Percentiles rank a stretch among this genome's conserved stretches.
Evolutionary conservation across 2,329 filamentous ascomycete genomes (phyloP).

Genomic region (Pseudophaeomoniella oleicola): DNA sequence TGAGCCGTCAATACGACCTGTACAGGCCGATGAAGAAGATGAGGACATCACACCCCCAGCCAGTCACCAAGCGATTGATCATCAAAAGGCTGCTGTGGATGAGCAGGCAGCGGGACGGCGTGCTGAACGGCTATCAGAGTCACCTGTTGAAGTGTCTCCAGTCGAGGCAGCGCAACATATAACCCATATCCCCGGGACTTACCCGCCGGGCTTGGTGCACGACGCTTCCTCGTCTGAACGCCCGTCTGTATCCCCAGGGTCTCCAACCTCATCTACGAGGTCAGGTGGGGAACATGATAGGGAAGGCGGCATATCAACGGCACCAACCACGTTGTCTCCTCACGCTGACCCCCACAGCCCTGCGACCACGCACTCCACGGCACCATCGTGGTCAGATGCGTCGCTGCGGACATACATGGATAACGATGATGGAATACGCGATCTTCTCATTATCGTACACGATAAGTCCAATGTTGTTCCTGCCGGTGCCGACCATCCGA

Average conservation of each 20-base stretch:
- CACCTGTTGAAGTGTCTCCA: slow-evolving; percentile 52
- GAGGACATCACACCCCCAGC: slow-evolving; percentile 8
- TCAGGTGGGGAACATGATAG: slow-evolving; percentile 34
- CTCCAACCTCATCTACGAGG: slow-evolving; percentile 44
- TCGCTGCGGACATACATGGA: slow-evolving; percentile 83
- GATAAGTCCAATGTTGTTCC: slow-evolving; percentile 76
- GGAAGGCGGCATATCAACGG: slow-evolving; percentile 6
- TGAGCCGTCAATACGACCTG: not conserved
- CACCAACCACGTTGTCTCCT: slow-evolving; percentile 1
- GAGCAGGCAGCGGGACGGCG: slow-evolving; percentile 10
- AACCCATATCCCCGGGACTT: slow-evolving; percentile 14
- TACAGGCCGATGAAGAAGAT: slow-evolving; percentile 3
- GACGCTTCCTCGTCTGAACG: slow-evolving; percentile 60
- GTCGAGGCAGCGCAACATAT: slow-evolving; percentile 26
- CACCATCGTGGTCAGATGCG: slow-evolving; percentile 66
- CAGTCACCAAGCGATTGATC: not conserved
- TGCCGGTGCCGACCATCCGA: slow-evolving; percentile 69
- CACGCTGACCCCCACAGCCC: slow-evolving; percentile 30
- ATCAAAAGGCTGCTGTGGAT: slow-evolving; percentile 2
- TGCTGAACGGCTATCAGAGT: slow-evolving; percentile 47
- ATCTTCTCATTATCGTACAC: slow-evolving; percentile 81
- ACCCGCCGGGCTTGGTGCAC: slow-evolving; percentile 51
- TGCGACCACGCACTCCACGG: slow-evolving; percentile 38
- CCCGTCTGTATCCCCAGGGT: slow-evolving; percentile 41
- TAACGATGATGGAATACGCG: slow-evolving; percentile 73